phyloP scores from a whole-genome alignment of 352 stramenopile genomes.

The Globisporangium echinulatum region DNA sequence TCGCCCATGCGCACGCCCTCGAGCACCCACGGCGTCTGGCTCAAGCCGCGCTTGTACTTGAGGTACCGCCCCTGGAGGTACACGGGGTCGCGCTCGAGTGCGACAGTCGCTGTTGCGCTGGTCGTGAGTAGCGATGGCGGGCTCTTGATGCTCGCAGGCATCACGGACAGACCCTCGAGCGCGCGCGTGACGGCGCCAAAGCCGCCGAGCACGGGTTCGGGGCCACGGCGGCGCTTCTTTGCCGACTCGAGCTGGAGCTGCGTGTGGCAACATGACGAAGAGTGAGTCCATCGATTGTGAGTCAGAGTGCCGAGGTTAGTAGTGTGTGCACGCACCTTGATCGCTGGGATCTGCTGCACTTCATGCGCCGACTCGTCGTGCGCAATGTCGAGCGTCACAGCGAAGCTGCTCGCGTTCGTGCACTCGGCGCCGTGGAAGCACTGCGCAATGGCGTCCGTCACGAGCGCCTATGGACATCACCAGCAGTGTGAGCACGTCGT shows the following conservation, averaged over 20 bases:
- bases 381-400: constrained; percentile 57
- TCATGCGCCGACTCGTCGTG: constrained; percentile 67
- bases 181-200: constrained; percentile 75
- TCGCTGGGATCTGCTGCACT: constrained; percentile 67
- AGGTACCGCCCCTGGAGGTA: constrained; percentile 89
- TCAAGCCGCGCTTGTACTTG: constrained; percentile 87
- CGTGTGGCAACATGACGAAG: neutral
- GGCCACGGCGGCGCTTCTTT: constrained; percentile 62
- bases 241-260: constrained; percentile 56
- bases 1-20: constrained; percentile 82
- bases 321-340: constrained; percentile 34
- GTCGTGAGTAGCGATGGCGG: constrained; percentile 37
- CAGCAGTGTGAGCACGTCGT: neutral
- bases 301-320: too few species aligned
- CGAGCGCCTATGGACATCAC: constrained; percentile 23
- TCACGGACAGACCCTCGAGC: constrained; percentile 30
- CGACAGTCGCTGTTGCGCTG: constrained; percentile 25
- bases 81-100: constrained; percentile 73
- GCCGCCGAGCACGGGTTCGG: constrained; percentile 56
- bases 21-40: constrained; percentile 89
- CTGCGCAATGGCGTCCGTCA: constrained; percentile 35
- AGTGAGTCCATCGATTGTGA: too few species aligned
- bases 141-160: constrained; percentile 50
- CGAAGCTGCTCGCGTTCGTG: constrained; percentile 52
- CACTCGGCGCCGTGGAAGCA: constrained; percentile 48